A percentile compares a stretch with the other conserved stretches of the same genome.
phyloP scores from a whole-genome alignment of 2,329 filamentous ascomycete species.

The Neopestalotiopsis rosae region DNA sequence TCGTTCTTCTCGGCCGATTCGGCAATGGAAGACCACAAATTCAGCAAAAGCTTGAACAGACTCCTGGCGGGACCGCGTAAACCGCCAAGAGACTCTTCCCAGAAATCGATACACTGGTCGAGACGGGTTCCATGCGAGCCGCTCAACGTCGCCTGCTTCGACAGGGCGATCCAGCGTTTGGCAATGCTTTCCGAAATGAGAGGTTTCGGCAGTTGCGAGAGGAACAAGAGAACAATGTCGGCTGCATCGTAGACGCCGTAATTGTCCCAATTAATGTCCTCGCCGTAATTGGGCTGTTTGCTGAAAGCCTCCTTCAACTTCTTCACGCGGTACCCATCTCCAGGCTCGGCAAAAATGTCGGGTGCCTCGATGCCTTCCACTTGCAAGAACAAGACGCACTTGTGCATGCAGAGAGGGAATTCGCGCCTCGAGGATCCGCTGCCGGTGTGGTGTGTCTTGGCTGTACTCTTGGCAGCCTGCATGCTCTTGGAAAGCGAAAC shows the following conservation, averaged over 20 bases:
- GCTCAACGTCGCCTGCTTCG: slow-evolving; percentile 43
- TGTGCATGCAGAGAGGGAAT: slow-evolving; percentile 48
- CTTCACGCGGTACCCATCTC: slow-evolving; percentile 38
- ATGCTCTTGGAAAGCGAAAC: slow-evolving; percentile 46
- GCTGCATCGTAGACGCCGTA: slow-evolving; percentile 48
- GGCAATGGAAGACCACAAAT: slow-evolving; percentile 49
- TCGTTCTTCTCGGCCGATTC: slow-evolving; percentile 44
- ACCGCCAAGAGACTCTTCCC: slow-evolving; percentile 49
- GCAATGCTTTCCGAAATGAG: slow-evolving; percentile 43
- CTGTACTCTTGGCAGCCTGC: slow-evolving; percentile 43
- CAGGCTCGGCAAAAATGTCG: slow-evolving; percentile 44
- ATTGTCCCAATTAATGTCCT: slow-evolving; percentile 40
- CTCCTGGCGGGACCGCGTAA: slow-evolving; percentile 42
- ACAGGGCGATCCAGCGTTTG: slow-evolving; percentile 47
- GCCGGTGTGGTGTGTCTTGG: slow-evolving; percentile 44
- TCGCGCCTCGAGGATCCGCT: slow-evolving; percentile 41
- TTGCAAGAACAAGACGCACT: slow-evolving; percentile 44
- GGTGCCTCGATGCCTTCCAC: slow-evolving; percentile 40
- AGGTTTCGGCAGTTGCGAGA: slow-evolving; percentile 45
- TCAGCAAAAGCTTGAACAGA: slow-evolving; percentile 48
- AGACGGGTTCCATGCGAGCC: slow-evolving; percentile 40
- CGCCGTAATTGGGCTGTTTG: slow-evolving; percentile 42
- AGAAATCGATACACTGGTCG: slow-evolving; percentile 51
- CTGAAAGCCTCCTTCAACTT: slow-evolving; percentile 44
- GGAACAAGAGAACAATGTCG: slow-evolving; percentile 44